phyloP scores from a whole-genome alignment of 2,329 filamentous ascomycete genomes.

The Triangularia setosa region DNA sequence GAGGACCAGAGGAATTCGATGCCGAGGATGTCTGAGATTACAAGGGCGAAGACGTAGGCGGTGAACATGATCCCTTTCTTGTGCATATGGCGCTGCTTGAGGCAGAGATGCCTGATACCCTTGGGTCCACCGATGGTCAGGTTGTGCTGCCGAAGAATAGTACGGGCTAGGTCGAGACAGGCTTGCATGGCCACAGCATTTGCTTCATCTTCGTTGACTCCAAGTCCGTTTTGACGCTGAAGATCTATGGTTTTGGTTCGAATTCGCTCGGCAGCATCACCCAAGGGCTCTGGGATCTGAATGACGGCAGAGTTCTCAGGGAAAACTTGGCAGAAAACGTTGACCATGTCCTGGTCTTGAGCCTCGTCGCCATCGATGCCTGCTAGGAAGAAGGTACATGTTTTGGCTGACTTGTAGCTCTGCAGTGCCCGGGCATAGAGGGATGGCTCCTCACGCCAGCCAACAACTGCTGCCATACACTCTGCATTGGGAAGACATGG shows the following conservation, averaged over 20 bases:
- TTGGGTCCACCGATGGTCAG: constrained; percentile 9
- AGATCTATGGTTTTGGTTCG: constrained; percentile 9
- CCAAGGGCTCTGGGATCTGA: constrained; percentile 13
- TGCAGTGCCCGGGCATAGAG: constrained; percentile 14
- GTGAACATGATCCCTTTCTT: constrained; percentile 21
- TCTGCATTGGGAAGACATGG: neutral
- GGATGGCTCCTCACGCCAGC: constrained; percentile 15
- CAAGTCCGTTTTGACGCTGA: constrained; percentile 1
- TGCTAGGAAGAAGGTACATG: constrained; percentile 13
- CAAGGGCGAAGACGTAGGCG: constrained; percentile 14
- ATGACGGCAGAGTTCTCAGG: constrained; percentile 14
- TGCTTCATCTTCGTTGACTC: neutral
- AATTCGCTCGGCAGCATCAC: constrained; percentile 13
- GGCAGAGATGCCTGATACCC: constrained; percentile 11
- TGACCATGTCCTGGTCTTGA: constrained; percentile 17
- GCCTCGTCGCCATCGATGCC: constrained; percentile 18
- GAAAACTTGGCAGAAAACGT: constrained; percentile 13
- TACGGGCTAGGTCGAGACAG: constrained; percentile 12
- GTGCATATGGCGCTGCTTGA: constrained; percentile 18
- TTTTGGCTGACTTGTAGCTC: constrained; percentile 14
- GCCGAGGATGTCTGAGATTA: constrained; percentile 16
- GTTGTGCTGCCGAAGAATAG: constrained; percentile 10
- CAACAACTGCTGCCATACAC: constrained; percentile 15
- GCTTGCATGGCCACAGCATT: constrained; percentile 14
- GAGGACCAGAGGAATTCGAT: constrained; percentile 19